Conservation (phyloP, 805 yeast genomes). For the Jamesozyma hellenica region DNA sequence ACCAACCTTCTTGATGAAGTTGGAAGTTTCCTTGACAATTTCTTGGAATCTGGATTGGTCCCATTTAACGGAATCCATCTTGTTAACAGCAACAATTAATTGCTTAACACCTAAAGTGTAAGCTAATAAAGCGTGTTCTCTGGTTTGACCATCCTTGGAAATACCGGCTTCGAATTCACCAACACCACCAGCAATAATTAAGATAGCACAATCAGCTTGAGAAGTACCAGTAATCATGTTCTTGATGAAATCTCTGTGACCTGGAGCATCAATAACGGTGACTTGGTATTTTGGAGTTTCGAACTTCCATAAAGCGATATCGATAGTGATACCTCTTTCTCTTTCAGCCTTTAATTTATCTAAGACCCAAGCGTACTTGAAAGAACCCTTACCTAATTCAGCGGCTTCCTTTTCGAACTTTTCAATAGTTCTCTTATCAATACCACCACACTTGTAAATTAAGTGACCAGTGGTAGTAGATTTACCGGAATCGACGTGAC, state of each 20-base stretch:
- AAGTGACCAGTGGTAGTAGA: slow-evolving; percentile 99
- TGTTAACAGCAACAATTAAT: slow-evolving; percentile 84
- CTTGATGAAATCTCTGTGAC: slow-evolving; percentile 97
- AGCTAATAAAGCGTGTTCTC: slow-evolving; percentile 88
- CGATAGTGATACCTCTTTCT: slow-evolving; percentile 98
- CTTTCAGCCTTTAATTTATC: slow-evolving; percentile 94
- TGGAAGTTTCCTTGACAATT: slow-evolving; percentile 64
- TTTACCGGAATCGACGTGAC: slow-evolving; percentile 99
- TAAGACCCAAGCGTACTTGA: slow-evolving; percentile 96
- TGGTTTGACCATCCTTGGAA: slow-evolving; percentile 90
- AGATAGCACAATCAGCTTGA: slow-evolving; percentile 97
- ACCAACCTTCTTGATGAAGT: slow-evolving; percentile 79
- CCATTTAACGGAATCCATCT: slow-evolving; percentile 93
- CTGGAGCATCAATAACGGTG: slow-evolving; percentile 97
- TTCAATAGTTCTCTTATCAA: slow-evolving; percentile 97
- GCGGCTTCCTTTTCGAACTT: slow-evolving; percentile 98
- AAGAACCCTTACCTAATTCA: slow-evolving; percentile 93
- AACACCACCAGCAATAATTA: slow-evolving; percentile 83
- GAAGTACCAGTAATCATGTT: slow-evolving; percentile 99
- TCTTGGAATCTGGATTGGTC: slow-evolving; percentile 70
- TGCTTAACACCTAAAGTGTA: slow-evolving; percentile 82
- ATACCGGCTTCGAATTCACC: slow-evolving; percentile 96
- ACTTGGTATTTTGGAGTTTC: slow-evolving; percentile 92
- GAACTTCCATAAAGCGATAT: slow-evolving; percentile 96
- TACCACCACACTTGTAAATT: slow-evolving; percentile 99